Conservation (phyloP, 2,329 filamentous ascomycete genomes). For the Simplicillium sp. region DNA sequence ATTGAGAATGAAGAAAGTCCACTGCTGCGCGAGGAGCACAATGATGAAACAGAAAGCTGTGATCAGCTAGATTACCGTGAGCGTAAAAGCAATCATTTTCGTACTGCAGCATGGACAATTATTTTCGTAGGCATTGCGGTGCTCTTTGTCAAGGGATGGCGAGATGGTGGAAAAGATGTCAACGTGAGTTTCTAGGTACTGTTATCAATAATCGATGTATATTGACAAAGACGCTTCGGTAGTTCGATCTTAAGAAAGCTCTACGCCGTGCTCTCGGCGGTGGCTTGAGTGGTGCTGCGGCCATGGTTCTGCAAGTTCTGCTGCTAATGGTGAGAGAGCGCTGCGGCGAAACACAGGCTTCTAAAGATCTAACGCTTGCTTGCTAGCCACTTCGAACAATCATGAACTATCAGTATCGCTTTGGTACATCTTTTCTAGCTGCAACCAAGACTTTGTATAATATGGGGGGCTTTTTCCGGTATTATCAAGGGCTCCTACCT, state of each 20-base stretch:
- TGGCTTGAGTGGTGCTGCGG: slow-evolving; percentile 35
- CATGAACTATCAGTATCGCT: slow-evolving; percentile 42
- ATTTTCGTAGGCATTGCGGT: neutral
- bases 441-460: slow-evolving; percentile 30
- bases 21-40: too few species aligned
- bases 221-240: too few species aligned
- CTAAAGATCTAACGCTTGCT: rapidly evolving
- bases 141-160: slow-evolving; percentile 34
- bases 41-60: too few species aligned
- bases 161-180: slow-evolving; percentile 30
- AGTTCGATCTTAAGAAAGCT: slow-evolving; percentile 35
- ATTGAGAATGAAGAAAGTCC: too few species aligned
- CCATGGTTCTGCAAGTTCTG: slow-evolving; percentile 37
- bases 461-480: slow-evolving; percentile 30
- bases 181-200: slow-evolving; percentile 23
- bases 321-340: slow-evolving; percentile 32
- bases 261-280: slow-evolving; percentile 34
- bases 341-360: rapidly evolving
- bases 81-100: too few species aligned
- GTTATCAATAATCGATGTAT: too few species aligned
- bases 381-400: slow-evolving; percentile 34
- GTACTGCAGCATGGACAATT: neutral
- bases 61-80: too few species aligned
- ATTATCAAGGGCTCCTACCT: slow-evolving; percentile 34
- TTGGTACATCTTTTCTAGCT: slow-evolving; percentile 28